These are phyloP conservation scores for Apophysomyces elegans DNA, from an alignment of 371 early-diverging fungal genomes.

Conservation along the genomic window DNA sequence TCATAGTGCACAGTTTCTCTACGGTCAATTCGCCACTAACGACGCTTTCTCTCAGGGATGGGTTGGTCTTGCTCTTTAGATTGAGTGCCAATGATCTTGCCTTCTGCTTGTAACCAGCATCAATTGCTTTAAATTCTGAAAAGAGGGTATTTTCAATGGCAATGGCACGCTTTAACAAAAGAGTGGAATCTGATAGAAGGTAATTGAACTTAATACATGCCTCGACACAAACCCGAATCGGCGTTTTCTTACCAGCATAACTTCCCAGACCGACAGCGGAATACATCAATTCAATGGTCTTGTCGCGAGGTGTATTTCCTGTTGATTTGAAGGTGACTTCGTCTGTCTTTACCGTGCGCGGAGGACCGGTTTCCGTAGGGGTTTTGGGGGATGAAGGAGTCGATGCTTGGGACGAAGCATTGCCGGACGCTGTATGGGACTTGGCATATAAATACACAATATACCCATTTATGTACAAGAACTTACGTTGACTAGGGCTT, in stretches of 20 bases:
- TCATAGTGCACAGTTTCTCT: slow-evolving; percentile 77
- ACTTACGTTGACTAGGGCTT: slow-evolving; percentile 12
- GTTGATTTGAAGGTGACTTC: slow-evolving; percentile 60
- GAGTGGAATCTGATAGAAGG: slow-evolving; percentile 55
- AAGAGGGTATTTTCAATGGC: slow-evolving; percentile 74
- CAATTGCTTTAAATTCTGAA: slow-evolving; percentile 49
- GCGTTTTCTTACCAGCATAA: slow-evolving; percentile 57
- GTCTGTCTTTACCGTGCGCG: slow-evolving; percentile 67
- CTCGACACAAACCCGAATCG: neutral
- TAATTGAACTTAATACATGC: neutral
- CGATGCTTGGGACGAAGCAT: slow-evolving; percentile 29
- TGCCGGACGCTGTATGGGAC: slow-evolving; percentile 12
- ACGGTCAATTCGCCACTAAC: slow-evolving; percentile 71
- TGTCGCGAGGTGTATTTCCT: slow-evolving; percentile 80
- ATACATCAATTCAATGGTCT: slow-evolving; percentile 85
- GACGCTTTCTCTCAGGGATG: slow-evolving; percentile 74
- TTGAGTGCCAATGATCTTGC: slow-evolving; percentile 86
- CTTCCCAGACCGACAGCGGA: slow-evolving; percentile 77
- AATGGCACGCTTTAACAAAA: slow-evolving; percentile 63
- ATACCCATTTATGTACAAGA: neutral
- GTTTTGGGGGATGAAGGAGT: slow-evolving; percentile 15
- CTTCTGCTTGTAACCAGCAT: slow-evolving; percentile 75
- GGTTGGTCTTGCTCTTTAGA: slow-evolving; percentile 83
- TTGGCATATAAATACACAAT: neutral
- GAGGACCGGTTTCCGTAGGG: slow-evolving; percentile 41